These are phyloP conservation scores for Acanthamoeba culbertsoni DNA, from an alignment of 208 protist genomes.

Conservation along the genomic window DNA sequence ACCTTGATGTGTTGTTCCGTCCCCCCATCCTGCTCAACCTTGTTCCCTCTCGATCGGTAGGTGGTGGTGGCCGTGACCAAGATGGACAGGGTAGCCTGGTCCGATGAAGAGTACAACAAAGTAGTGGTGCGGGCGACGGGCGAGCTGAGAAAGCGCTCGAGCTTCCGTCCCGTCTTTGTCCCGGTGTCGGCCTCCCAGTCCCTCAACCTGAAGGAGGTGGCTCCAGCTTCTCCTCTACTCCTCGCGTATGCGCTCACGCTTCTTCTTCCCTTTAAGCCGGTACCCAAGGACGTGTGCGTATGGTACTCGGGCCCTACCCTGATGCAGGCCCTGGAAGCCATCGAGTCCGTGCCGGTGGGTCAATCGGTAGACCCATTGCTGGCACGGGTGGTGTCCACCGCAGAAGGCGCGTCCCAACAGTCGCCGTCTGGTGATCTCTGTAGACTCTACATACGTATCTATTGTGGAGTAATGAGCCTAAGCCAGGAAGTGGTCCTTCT, in stretches of 20 bases:
- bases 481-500: neutral
- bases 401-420: neutral
- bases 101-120: neutral
- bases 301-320: neutral
- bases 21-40: neutral
- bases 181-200: neutral
- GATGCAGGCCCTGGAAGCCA: neutral
- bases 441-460: neutral
- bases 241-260: neutral
- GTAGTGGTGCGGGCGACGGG: neutral
- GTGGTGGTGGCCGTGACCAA: neutral
- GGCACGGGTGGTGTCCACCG: neutral
- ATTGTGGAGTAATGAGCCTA: neutral
- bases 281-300: neutral
- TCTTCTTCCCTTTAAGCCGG: neutral
- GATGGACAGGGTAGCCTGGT: neutral
- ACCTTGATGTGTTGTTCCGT: neutral
- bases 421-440: neutral
- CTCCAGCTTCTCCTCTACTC: neutral
- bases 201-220: neutral
- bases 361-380: neutral
- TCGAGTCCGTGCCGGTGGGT: neutral
- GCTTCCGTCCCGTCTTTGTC: neutral
- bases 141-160: neutral
- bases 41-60: too few species aligned